A percentile compares a stretch with the other conserved stretches of the same genome.
These are phyloP conservation scores for Ceratocystis albifundus DNA, from an alignment of 2,329 filamentous ascomycete species.

Conservation along the genomic window DNA sequence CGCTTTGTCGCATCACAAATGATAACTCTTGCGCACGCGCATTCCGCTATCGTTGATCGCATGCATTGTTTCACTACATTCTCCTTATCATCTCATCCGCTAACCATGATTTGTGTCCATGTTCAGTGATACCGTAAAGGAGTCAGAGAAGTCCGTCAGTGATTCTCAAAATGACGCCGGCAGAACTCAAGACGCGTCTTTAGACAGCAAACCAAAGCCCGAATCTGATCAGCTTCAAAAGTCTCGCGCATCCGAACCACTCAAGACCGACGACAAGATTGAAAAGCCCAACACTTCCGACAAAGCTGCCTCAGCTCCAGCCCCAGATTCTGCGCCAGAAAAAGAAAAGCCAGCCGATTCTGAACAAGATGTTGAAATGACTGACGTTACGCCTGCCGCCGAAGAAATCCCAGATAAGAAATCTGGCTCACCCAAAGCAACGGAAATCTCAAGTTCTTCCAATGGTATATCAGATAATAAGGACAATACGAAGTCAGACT, in stretches of 20 bases:
- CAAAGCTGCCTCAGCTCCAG: not conserved
- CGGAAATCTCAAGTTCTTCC: not conserved
- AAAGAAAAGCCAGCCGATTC: not conserved
- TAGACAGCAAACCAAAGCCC: not conserved
- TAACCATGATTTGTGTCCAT: not conserved
- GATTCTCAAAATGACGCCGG: not conserved
- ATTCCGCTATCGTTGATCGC: not conserved
- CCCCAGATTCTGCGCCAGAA: not conserved
- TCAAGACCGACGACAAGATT: conserved; percentile 9
- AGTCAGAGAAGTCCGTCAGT: not conserved
- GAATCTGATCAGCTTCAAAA: conserved; percentile 3
- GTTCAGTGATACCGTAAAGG: conserved; percentile 3
- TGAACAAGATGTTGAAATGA: conserved; percentile 8
- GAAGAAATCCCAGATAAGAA: not conserved
- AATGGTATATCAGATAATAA: not conserved
- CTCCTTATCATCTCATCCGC: not conserved
- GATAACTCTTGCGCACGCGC: not conserved
- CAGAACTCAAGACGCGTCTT: not conserved
- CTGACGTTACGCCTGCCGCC: not conserved
- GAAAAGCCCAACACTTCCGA: not conserved
- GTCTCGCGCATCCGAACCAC: not conserved
- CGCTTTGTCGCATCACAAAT: not conserved
- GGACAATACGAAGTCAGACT: not conserved
- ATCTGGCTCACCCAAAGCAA: not conserved
- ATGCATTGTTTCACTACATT: not conserved